Percentiles rank a stretch among this genome's conserved stretches.
Evolutionary conservation across 2,329 filamentous ascomycete species (phyloP).

Genomic region (Leptographium flavum): DNA sequence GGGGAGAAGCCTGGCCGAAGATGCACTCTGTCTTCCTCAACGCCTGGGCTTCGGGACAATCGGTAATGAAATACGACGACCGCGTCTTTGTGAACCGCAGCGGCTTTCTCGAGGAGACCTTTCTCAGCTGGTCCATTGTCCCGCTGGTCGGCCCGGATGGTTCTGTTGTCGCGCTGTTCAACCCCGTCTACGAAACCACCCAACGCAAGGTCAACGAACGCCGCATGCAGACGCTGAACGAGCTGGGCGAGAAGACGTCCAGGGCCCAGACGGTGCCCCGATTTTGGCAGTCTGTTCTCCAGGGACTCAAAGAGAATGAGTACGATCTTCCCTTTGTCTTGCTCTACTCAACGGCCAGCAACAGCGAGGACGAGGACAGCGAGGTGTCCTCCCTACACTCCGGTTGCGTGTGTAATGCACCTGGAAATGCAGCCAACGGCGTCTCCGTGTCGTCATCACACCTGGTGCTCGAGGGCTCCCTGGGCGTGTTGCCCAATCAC

Average conservation of each 20-base stretch:
- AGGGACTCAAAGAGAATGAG: slow-evolving; percentile 59
- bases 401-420: too few species aligned
- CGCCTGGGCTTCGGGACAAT: slow-evolving; percentile 56
- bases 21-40: slow-evolving; percentile 53
- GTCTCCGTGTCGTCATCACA: slow-evolving; percentile 29
- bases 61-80: slow-evolving; percentile 76
- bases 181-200: slow-evolving; percentile 72
- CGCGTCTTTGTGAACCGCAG: slow-evolving; percentile 57
- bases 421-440: slow-evolving; percentile 20
- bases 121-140: slow-evolving; percentile 72
- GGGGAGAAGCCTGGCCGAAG: slow-evolving; percentile 62
- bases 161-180: slow-evolving; percentile 61
- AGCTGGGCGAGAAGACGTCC: slow-evolving; percentile 63
- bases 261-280: slow-evolving; percentile 55
- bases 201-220: slow-evolving; percentile 63
- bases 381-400: slow-evolving; percentile 61
- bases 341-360: slow-evolving; percentile 50
- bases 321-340: slow-evolving; percentile 63
- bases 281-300: slow-evolving; percentile 60
- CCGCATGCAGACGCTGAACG: slow-evolving; percentile 63
- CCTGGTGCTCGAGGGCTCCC: slow-evolving; percentile 54
- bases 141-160: slow-evolving; percentile 64
- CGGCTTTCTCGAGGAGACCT: slow-evolving; percentile 62
- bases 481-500: slow-evolving; percentile 55
- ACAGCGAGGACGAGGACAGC: slow-evolving; percentile 43